Evolutionary conservation across 306 rosid genomes (phyloP), one percentile per base, ranked within the genome.

Genomic region (Quercus suber): DNA sequence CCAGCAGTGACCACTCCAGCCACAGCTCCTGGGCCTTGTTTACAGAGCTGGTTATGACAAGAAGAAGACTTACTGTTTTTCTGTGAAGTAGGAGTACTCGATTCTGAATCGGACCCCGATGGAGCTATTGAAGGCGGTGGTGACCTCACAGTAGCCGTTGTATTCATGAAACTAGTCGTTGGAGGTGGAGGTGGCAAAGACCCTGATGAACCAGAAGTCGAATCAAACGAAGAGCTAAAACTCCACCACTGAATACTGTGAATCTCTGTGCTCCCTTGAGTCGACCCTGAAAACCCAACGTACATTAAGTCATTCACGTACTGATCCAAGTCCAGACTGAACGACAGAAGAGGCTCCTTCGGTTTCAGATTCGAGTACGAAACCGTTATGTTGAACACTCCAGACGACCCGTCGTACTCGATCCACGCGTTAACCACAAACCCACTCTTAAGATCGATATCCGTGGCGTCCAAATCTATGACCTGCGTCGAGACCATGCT

Each of bases 201-300:
- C 31, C 75, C 88, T 0, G 53, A 49, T 3, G 88, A 5, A 18
- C 73, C 73, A 6, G 87, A 72, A 45, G 14, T 3, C 53, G 53
- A 49, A 11, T 76, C 89, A 43, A 93, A 87, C 8, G 94, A 90
- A 0, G 97, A 95, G n/a, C 87, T 79, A 71, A 95, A 95, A 74
- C 97, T 95, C 99, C 99, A 95, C 99, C 99, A 95, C 17, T 90
- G 93, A 2, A 95, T 67, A 41, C 87, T 88, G 82, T 95, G 99
- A 57, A 79, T 77, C 88, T 95, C 99, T 0, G 99, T 95, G 80
- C 99, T 95, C 14, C 98, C 98, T 70, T 95, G 99, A 5, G 99
- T 95, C 12, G 99, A 93, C 59, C 89, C 99, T 56, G 99, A 93
- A 73, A 95, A 95, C 19, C 99, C 99, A 70, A 95, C 99, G 35